These are phyloP conservation scores for Sarocladium kiliense DNA, from an alignment of 2,329 filamentous ascomycete species.

Conservation along the genomic window DNA sequence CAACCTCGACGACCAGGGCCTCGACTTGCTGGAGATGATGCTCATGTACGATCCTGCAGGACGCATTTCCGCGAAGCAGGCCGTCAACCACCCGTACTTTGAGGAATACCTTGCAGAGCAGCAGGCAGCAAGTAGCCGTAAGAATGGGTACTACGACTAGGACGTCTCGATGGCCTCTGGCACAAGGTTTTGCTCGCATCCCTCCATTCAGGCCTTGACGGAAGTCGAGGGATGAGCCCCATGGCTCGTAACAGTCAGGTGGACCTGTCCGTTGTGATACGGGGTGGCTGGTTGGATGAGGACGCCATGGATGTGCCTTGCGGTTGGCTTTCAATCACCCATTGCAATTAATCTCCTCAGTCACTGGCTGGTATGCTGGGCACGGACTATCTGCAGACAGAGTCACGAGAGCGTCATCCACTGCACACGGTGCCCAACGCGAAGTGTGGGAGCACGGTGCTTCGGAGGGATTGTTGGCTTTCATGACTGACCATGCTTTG, in stretches of 20 bases:
- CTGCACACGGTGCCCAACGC: too few species aligned
- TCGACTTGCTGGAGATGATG: conserved; percentile 64
- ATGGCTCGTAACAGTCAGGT: not conserved
- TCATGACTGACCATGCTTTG: too few species aligned
- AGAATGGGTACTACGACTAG: conserved; percentile 33
- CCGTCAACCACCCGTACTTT: conserved; percentile 82
- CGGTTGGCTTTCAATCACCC: not conserved
- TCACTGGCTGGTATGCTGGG: too few species aligned
- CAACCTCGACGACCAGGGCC: conserved; percentile 65
- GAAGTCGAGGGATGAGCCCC: not conserved
- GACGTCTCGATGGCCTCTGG: conserved; percentile 1
- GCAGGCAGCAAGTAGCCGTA: conserved; percentile 20
- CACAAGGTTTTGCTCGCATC: conserved; percentile 13
- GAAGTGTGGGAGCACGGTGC: too few species aligned
- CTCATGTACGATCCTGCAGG: conserved; percentile 84
- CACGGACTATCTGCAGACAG: too few species aligned
- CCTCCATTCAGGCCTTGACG: not conserved
- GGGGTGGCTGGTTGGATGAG: not conserved
- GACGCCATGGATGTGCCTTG: not conserved
- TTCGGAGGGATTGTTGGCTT: too few species aligned
- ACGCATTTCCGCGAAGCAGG: conserved; percentile 84
- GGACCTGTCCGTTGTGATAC: not conserved
- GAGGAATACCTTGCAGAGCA: conserved; percentile 31
- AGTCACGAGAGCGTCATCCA: too few species aligned
- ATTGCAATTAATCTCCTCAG: too few species aligned